Base-by-base conservation (phyloP, 2,329 filamentous ascomycete genomes). In the Alternaria arbusti region DNA sequence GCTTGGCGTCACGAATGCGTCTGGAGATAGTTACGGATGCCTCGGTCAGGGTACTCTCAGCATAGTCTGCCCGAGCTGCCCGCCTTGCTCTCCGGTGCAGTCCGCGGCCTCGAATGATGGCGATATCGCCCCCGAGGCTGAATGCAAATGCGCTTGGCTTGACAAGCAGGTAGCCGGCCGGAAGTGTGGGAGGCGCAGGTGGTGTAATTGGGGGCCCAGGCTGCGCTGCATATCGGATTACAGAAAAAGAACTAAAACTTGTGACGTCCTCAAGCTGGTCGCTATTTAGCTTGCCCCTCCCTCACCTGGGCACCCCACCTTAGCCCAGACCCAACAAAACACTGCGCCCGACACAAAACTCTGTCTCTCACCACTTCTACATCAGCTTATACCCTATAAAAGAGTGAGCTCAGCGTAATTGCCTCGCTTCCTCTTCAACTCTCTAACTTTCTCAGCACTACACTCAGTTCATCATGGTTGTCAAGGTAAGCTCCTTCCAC, bases 391-490 rank as follows among this genome's bases (percentile, higher is more conserved):
- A 70, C 52, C 59, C 57, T 65, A 71, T 69, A 73, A 63, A 68
- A 71, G 60, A 66, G 66, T 67, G 70, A 71, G 67, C 65, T 30
- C 51, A 59, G 57, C 67, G 59, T 45, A 13, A 22, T 44, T 22
- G 22, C 59, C 50, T 52, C 47, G 59, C 54, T 43, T 57, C 64
- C 51, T 47, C 40, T 57, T 47, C 46, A 57, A 58, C 49, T 61
- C 59, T 65, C 65, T 67, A 49, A 74, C 66, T 56, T 64, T 54
- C 54, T 55, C 63, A 73, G 69, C 72, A 72, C 61, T 63, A 68
- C 59, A 70, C 64, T 60, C 59, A 67, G 64, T 66, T 51, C 74
- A 81, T 68, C 74, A 84, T 84, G 82, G 81, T 82, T 70, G 80
- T 83, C 80, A 84, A 84, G 80, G 82, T 84, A 76, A 67, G 71